phyloP scores from a whole-genome alignment of 805 yeast genomes.

The Candida lessepsii region DNA sequence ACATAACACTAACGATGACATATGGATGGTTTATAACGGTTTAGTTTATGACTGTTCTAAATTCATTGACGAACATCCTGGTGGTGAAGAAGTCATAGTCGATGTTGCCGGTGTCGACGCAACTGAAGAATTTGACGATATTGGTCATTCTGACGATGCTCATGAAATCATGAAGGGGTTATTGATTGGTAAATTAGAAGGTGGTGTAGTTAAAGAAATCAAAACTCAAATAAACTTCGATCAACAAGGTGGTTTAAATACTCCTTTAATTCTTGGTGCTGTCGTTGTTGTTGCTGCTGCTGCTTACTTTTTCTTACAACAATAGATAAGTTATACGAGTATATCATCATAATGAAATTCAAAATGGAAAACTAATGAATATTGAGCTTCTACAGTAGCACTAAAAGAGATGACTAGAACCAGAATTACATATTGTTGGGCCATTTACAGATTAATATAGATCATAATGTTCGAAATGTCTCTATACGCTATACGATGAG shows the following conservation, averaged over 20 bases:
- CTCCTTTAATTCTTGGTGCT: conserved; percentile 32
- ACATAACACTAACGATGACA: conserved; percentile 40
- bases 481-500: not conserved
- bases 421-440: too few relatives aligned
- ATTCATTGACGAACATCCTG: conserved; percentile 49
- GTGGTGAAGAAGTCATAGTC: conserved; percentile 47
- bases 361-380: not conserved
- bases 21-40: conserved; percentile 47
- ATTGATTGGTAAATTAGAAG: conserved; percentile 78
- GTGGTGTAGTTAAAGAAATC: conserved; percentile 41
- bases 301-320: conserved; percentile 38
- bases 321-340: conserved; percentile 10
- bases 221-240: conserved; percentile 22
- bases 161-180: conserved; percentile 67
- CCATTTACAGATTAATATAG: conserved; percentile 7
- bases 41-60: conserved; percentile 40
- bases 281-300: conserved; percentile 39
- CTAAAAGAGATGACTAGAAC: too few relatives aligned
- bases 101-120: conserved; percentile 46
- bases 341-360: not conserved
- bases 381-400: too few relatives aligned
- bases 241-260: conserved; percentile 18
- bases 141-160: conserved; percentile 98
- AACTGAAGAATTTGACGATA: conserved; percentile 57
- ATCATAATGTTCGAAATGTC: conserved; percentile 1